Base-by-base conservation (phyloP, 805 yeast genomes). In the Scheffersomyces amazonensis region DNA sequence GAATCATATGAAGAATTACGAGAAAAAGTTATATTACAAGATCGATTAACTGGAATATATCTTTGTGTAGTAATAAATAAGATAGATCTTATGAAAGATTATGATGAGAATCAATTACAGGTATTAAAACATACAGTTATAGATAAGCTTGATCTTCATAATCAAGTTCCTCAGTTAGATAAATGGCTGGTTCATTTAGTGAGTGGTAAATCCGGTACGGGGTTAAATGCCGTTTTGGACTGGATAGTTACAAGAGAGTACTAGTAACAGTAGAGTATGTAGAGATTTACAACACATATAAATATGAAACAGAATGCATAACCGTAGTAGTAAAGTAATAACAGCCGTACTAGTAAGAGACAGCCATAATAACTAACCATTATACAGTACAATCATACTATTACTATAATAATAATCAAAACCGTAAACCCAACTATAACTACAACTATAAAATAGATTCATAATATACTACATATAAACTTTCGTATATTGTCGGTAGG, bases 11-110 rank as follows among this genome's bases (percentile, higher is more conserved):
- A 44, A 1, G 96, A 89, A 60, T 69, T 90, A n/a, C 54, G 62
- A 33, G 72, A 69, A 23, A 76, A 73, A 33, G 76, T 86, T 3
- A 58, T 87, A 11, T 57, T 60, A 22, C 90, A 83, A 50, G 91
- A 86, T 44, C 69, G 83, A 32, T 64, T 89, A n/a, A 60, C 70
- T 1, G 93, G 93, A 1, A 73, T 83, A 11, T 80, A 78, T 16
- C 62, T 90, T n/a, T 58, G 84, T 23, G 68, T 90, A 0, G 62
- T 83, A 43, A 69, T 88, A 35, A 90, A 91, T 63, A 90, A 90
- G 55, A 63, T 80, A 21, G 98, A 90, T 50, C 49, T 80, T 16
- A 54, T 78, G 5, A 56, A 50, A 2, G 58, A 50, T 2, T 52
- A 49, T 0, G 58, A 59, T 2, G 48, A 47, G n/a, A n/a, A n/a